Evolutionary conservation across 129 eudicot species (phyloP).

Genomic region (Centrapalus pauciflorus): DNA sequence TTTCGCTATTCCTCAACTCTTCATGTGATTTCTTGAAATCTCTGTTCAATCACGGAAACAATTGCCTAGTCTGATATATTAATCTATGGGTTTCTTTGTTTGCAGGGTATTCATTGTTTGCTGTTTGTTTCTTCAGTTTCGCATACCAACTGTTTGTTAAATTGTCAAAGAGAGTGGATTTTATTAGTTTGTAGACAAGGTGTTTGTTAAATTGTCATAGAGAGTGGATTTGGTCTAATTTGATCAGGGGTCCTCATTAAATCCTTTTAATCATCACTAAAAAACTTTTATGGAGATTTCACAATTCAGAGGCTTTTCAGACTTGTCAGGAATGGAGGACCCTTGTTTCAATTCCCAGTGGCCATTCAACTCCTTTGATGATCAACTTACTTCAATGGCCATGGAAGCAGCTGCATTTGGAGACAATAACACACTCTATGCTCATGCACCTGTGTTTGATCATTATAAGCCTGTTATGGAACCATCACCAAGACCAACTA

Average conservation of each 20-base stretch:
- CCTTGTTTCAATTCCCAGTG: constrained; percentile 42
- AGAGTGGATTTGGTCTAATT: background rate
- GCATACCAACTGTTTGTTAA: background rate
- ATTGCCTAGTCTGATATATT: background rate
- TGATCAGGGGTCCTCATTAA: constrained; percentile 7
- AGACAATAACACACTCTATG: constrained; percentile 8
- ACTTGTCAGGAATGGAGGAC: constrained; percentile 65
- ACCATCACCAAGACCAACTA: constrained; percentile 40
- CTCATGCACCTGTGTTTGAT: constrained; percentile 14
- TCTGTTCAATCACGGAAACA: background rate
- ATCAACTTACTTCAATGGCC: constrained; percentile 32
- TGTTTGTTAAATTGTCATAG: background rate
- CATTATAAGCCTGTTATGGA: constrained; percentile 15
- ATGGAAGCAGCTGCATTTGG: constrained; percentile 31
- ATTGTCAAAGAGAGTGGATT: background rate
- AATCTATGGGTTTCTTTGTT: background rate
- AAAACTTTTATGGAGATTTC: constrained; percentile 49
- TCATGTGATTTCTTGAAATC: background rate
- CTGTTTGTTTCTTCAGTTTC: background rate
- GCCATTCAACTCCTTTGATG: constrained; percentile 46
- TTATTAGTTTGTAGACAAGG: no score
- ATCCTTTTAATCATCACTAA: background rate
- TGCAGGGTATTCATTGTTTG: constrained; percentile 3
- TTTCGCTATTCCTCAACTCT: background rate
- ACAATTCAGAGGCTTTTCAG: constrained; percentile 40